These are phyloP conservation scores for Pontederia crassipes DNA, from an alignment of 176 grass and related monocot species.

Conservation along the genomic window DNA sequence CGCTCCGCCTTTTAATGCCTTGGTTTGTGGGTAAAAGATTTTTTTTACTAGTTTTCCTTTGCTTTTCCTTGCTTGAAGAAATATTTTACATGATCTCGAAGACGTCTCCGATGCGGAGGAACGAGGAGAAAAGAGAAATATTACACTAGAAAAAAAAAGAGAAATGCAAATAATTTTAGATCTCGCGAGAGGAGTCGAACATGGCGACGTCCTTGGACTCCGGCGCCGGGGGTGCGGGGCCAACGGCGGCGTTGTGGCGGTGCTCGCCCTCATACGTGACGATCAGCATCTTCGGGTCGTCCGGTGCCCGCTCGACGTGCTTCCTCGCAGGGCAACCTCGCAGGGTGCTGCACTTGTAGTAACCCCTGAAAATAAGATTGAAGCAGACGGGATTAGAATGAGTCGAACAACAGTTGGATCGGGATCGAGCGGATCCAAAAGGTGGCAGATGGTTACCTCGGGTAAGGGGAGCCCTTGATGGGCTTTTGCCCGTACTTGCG, in stretches of 20 bases:
- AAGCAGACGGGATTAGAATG: neutral
- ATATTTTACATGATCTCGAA: neutral
- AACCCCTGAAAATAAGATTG: neutral
- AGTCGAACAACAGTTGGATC: neutral
- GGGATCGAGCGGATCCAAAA: neutral
- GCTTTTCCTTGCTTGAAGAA: neutral
- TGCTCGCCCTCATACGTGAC: constrained; percentile 20
- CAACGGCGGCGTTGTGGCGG: constrained; percentile 6
- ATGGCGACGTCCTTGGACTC: neutral
- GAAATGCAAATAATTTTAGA: neutral
- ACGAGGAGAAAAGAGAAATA: neutral
- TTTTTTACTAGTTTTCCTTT: neutral
- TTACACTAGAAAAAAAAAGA: neutral
- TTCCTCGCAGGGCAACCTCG: constrained; percentile 16
- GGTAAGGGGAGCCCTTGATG: constrained; percentile 19
- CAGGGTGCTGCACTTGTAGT: constrained; percentile 21
- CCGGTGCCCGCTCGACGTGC: constrained; percentile 20
- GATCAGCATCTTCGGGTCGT: constrained; percentile 18
- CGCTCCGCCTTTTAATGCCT: neutral
- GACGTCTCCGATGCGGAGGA: no score
- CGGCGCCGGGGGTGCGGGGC: neutral
- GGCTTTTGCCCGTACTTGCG: constrained; percentile 23
- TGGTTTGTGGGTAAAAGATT: neutral
- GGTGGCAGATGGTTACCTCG: neutral
- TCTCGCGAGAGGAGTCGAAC: neutral